phyloP scores from a whole-genome alignment of 495 filamentous ascomycete species.

The Elasticomyces elasticus region DNA sequence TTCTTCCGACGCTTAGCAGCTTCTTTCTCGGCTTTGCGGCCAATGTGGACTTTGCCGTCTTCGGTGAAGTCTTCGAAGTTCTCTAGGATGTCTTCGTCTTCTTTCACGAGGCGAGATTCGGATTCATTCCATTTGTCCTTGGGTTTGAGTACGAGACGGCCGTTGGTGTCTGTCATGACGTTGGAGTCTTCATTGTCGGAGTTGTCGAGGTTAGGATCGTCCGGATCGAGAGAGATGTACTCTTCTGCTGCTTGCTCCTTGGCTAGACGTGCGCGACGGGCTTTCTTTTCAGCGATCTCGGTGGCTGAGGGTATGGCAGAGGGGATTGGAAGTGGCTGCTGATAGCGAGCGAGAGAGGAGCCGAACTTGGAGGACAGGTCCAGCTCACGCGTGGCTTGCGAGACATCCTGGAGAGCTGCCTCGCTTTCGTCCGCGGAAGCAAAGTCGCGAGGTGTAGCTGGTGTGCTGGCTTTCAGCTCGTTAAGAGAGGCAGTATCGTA shows the following conservation, averaged over 20 bases:
- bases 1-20: slow-evolving; percentile 54
- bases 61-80: slow-evolving; percentile 89
- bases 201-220: slow-evolving; percentile 29
- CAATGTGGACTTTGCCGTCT: slow-evolving; percentile 70
- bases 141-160: slow-evolving; percentile 16
- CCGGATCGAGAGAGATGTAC: slow-evolving; percentile 66
- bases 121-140: slow-evolving; percentile 43
- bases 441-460: slow-evolving; percentile 58
- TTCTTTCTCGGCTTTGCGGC: slow-evolving; percentile 70
- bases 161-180: slow-evolving; percentile 10
- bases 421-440: slow-evolving; percentile 30
- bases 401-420: slow-evolving; percentile 30
- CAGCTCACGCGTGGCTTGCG: slow-evolving; percentile 38
- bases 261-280: slow-evolving; percentile 67
- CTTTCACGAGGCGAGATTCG: slow-evolving; percentile 66
- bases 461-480: slow-evolving; percentile 73
- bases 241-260: slow-evolving; percentile 53
- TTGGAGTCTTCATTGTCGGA: slow-evolving; percentile 36
- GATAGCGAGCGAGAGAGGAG: slow-evolving; percentile 28
- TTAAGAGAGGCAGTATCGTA: slow-evolving; percentile 83
- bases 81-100: slow-evolving; percentile 91
- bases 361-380: slow-evolving; percentile 61
- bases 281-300: slow-evolving; percentile 91
- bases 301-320: slow-evolving; percentile 65
- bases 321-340: slow-evolving; percentile 26